Base-by-base conservation (phyloP, 192 early-diverging fungal species). In the Umbelopsis sp. region DNA sequence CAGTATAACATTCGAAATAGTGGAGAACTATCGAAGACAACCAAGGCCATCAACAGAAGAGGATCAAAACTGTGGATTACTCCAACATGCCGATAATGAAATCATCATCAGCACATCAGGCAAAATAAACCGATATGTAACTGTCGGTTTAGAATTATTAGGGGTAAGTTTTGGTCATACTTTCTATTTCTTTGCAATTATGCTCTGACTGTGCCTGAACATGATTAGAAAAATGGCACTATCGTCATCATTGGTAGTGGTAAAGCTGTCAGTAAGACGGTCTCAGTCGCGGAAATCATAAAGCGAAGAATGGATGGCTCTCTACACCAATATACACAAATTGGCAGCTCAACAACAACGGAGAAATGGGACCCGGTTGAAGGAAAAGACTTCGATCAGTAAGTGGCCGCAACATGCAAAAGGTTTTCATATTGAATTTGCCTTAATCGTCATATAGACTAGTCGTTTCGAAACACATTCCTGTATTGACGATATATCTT, bases 261-360 rank as follows among this genome's bases (percentile, higher is more conserved):
- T 0, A 72, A 75, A 26, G 66, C 82, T 29, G 79, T 91, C 45
- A 87, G 86, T 41, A 91, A 90, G 29, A 82, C 90, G 22, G 85
- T 91, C 1, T 82, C 90, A 0, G 84, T 91, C 17, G 83, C 82
- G 8, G 90, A 91, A 67, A 91, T 91, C 38, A 78, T 88, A 22
- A 91, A 91, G 50, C 78, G 90, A 50, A 59, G 78, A 1, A 71
- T 89, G 75, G 81, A 81, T 29, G 82, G 84, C 8, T 66, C 73
- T 1, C 56, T 87, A 11, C 82, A 87, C 67, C 85, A 87, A 44
- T 87, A 85, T 31, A 87, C 80, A 34, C 83, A 87, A 43, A 82
- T 87, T 12, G 85, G 85, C 47, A 77, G 68, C 34, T 71, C 69
- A 2, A 71, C 54, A 3, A 22, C 75, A 9, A 52, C 47, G 25